A percentile compares a stretch with the other conserved stretches of the same genome.
These are phyloP conservation scores for Lepidium aucheri DNA, from an alignment of 345 rosid species.

Conservation along the genomic window DNA sequence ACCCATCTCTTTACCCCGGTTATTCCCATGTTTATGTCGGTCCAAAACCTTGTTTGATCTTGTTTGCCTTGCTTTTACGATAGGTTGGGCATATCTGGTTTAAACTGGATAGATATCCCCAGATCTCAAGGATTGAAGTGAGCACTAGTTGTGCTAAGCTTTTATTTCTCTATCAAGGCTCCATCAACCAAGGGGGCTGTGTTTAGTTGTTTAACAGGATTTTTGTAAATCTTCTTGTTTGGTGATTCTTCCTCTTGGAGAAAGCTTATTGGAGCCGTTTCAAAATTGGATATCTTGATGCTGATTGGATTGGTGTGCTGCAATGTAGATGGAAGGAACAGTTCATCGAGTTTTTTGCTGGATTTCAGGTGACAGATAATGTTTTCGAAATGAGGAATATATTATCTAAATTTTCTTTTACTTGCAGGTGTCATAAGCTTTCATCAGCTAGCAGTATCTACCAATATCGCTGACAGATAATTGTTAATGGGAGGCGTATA, in stretches of 20 bases:
- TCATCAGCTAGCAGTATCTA: conserved; percentile 32
- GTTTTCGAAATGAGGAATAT: conserved; percentile 20
- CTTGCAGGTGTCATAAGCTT: conserved; percentile 54
- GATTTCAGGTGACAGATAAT: conserved; percentile 42
- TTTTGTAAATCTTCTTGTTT: conserved; percentile 39
- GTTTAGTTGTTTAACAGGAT: conserved; percentile 29
- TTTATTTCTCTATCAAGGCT: conserved; percentile 40
- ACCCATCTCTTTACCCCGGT: conserved; percentile 29
- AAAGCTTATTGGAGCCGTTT: conserved; percentile 61
- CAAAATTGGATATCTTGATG: conserved; percentile 47
- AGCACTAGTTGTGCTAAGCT: conserved; percentile 37
- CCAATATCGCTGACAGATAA: conserved; percentile 15
- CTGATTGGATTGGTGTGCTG: conserved; percentile 53
- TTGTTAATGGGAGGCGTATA: conserved; percentile 36
- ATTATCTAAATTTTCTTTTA: conserved; percentile 34
- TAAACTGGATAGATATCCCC: conserved; percentile 38
- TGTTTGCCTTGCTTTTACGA: conserved; percentile 59
- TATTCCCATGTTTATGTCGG: conserved; percentile 26
- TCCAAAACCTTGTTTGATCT: conserved; percentile 47
- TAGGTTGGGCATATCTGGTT: conserved; percentile 54
- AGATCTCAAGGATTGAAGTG: conserved; percentile 54
- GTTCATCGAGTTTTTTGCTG: conserved; percentile 54
- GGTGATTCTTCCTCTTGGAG: conserved; percentile 58
- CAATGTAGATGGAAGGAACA: conserved; percentile 61
- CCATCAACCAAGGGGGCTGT: conserved; percentile 44